Evolutionary conservation across 164 flowering plant genomes (phyloP).

Genomic region (grape (Vitis vinifera)): DNA sequence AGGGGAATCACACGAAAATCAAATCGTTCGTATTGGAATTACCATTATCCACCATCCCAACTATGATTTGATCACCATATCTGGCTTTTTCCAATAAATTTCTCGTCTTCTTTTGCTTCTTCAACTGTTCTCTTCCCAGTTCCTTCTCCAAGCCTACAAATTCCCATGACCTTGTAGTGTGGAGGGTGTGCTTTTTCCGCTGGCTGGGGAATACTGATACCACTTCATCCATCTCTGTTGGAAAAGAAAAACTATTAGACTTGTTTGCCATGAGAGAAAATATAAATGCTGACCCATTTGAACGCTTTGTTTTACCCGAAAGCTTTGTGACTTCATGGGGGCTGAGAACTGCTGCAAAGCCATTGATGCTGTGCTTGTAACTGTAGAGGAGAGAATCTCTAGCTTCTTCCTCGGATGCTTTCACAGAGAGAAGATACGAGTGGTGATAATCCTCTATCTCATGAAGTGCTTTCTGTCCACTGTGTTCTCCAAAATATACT

Average conservation of each 20-base stretch:
- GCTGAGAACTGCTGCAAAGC: constrained; percentile 81
- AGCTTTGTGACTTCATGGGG: constrained; percentile 62
- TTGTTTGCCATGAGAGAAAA: too few species aligned
- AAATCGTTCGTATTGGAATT: constrained; percentile 2
- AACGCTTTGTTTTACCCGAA: constrained; percentile 34
- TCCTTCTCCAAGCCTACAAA: constrained; percentile 49
- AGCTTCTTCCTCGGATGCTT: constrained; percentile 58
- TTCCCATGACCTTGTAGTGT: constrained; percentile 92
- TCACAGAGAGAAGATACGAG: constrained; percentile 60
- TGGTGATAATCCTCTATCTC: constrained; percentile 69
- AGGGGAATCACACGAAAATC: neutral
- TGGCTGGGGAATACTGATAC: constrained; percentile 50
- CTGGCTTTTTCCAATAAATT: constrained; percentile 38
- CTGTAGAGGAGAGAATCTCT: constrained; percentile 73
- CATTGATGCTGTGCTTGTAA: constrained; percentile 88
- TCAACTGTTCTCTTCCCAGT: neutral
- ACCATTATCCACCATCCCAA: constrained; percentile 80
- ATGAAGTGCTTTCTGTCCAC: constrained; percentile 12
- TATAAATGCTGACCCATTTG: too few species aligned
- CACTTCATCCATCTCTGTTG: constrained; percentile 68
- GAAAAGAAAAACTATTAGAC: neutral
- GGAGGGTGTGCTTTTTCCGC: constrained; percentile 43
- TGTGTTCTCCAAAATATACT: constrained; percentile 3
- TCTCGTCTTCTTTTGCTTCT: neutral
- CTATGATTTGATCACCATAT: constrained; percentile 58